phyloP scores from a whole-genome alignment of 768 basidiomycete species.

The Amanita phalloides region DNA sequence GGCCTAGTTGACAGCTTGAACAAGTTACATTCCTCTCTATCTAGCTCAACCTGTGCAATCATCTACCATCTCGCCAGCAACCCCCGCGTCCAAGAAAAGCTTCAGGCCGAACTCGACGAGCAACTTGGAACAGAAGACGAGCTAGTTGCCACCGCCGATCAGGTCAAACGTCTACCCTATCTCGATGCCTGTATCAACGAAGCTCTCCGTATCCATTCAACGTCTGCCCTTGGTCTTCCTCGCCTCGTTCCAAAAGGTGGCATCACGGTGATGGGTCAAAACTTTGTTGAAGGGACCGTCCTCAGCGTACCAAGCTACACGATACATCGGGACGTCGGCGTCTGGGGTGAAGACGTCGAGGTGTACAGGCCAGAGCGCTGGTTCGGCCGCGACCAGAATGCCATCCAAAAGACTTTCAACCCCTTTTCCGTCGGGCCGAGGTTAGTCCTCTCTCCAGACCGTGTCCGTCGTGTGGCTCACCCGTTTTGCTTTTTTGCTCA shows the following conservation, averaged over 20 bases:
- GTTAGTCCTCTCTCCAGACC: constrained; percentile 21
- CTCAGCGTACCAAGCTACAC: constrained; percentile 77
- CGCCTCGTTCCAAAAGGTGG: constrained; percentile 70
- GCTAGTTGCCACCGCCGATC: constrained; percentile 47
- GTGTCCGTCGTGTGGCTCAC: not conserved
- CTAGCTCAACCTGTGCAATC: constrained; percentile 83
- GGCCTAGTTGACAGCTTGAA: not conserved
- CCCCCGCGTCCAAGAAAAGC: constrained; percentile 51
- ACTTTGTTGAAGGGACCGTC: constrained; percentile 66
- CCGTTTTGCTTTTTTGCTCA: constrained; percentile 13
- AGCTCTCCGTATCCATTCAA: constrained; percentile 75
- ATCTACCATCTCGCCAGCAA: constrained; percentile 72
- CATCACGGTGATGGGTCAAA: constrained; percentile 41
- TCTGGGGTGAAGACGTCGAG: constrained; percentile 77
- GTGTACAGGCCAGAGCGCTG: constrained; percentile 76
- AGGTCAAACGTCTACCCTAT: constrained; percentile 67
- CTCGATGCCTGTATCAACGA: constrained; percentile 86
- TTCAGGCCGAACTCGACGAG: constrained; percentile 69
- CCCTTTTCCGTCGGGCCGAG: constrained; percentile 80
- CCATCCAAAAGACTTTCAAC: constrained; percentile 68
- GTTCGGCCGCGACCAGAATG: constrained; percentile 58
- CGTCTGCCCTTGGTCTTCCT: constrained; percentile 76
- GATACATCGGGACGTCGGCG: constrained; percentile 58
- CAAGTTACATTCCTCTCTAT: not conserved
- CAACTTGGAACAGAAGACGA: constrained; percentile 49